Conservation (phyloP, 2,329 filamentous ascomycete species). For the Ustulina deusta region DNA sequence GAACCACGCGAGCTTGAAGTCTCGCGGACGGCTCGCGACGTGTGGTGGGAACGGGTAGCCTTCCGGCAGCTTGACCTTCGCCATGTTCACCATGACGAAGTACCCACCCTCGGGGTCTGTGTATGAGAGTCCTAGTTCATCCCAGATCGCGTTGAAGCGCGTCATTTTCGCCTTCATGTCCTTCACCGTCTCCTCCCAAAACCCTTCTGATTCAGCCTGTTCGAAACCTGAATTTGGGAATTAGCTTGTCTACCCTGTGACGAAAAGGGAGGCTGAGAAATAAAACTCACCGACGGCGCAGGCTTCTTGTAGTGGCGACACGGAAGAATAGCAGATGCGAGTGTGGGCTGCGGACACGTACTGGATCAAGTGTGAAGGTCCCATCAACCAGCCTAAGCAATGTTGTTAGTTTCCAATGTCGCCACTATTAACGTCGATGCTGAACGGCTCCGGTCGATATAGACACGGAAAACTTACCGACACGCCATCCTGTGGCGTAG, state of each 20-base stretch:
- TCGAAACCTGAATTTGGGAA: conserved; percentile 72
- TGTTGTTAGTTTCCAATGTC: conserved; percentile 21
- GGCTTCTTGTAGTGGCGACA: conserved; percentile 94
- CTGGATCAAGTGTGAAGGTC: conserved; percentile 87
- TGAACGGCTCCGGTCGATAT: not conserved
- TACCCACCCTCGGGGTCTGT: conserved; percentile 96
- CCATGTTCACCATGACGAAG: conserved; percentile 95
- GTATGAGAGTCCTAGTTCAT: conserved; percentile 81
- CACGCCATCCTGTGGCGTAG: conserved; percentile 96
- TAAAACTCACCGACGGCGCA: conserved; percentile 76
- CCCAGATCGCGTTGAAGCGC: conserved; percentile 84
- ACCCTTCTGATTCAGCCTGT: conserved; percentile 83
- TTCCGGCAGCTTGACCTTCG: conserved; percentile 83
- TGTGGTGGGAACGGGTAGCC: conserved; percentile 91
- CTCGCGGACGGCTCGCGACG: conserved; percentile 85
- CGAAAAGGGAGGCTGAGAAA: no score
- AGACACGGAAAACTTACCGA: conserved; percentile 59
- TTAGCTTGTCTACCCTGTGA: conserved; percentile 11
- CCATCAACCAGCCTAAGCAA: conserved; percentile 84
- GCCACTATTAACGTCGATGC: not conserved
- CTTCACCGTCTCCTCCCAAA: conserved; percentile 85
- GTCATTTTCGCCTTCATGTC: conserved; percentile 94
- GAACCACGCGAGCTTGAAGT: conserved; percentile 97
- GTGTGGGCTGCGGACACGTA: conserved; percentile 94
- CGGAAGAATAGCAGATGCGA: conserved; percentile 93